Base-by-base conservation (phyloP, 306 rosid genomes). In the Argentina anserina region DNA sequence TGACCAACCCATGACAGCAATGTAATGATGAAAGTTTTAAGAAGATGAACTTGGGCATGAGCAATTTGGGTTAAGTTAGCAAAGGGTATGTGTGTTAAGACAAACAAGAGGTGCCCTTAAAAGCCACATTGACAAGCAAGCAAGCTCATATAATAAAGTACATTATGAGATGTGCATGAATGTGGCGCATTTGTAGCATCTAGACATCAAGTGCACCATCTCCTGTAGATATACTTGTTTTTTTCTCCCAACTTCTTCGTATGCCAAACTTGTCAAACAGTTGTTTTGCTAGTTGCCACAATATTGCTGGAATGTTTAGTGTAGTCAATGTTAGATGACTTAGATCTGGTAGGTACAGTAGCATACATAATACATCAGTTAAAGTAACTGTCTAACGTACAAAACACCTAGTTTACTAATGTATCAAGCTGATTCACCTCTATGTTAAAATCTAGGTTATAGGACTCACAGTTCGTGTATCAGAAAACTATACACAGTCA, bases 181-280 rank as follows among this genome's bases (percentile, higher is more conserved):
- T 40, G 55, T 71, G 75, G 40, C 53, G 7, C 29, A 55, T 71
- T 42, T 71, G 53, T 55, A 37, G 55, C 33, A 7, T 39, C 62
- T 40, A 28, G 36, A 33, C 36, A 33, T 33, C 36, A 33, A 33
- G 40, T 56, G 67, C 55, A 15, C 21, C 43, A 31, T 61, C 39
- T 39, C 28, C 53, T 55, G 53, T 18, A 28, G 66, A 55, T 71
- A 55, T 56, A 29, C 29, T 47, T 47, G 20, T 42, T 68, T 15
- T 71, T n/a, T 6, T 29, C 40, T 31, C 41, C 21, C 20, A 23
- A 29, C 40, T 14, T 60, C 61, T 70, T 55, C 13, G 10, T 71
- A 40, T 18, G 41, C 52, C 75, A 40, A 53, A 53, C 74, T 53
- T 25, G 39, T 71, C 66, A 39, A 56, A 56, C 28, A 71, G 75